These are phyloP conservation scores for Apophysomyces elegans DNA, from an alignment of 371 early-diverging fungal genomes.

Conservation along the genomic window DNA sequence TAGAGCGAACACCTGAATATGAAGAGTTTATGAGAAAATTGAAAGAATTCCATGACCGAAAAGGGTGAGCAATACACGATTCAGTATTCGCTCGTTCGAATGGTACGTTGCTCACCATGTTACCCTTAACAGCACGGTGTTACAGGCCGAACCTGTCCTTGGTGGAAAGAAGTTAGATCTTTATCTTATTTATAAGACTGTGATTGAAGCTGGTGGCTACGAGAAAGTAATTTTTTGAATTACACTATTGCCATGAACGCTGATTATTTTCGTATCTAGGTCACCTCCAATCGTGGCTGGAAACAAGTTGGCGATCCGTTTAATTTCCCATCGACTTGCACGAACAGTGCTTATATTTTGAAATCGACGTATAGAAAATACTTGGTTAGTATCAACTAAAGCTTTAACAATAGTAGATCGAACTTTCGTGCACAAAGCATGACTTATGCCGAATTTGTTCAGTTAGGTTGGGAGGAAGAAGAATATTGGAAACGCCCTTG, in stretches of 20 bases:
- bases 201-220: slow-evolving; percentile 69
- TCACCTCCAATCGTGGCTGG: slow-evolving; percentile 80
- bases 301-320: slow-evolving; percentile 77
- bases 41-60: slow-evolving; percentile 60
- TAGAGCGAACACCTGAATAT: slow-evolving; percentile 68
- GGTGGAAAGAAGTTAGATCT: slow-evolving; percentile 76
- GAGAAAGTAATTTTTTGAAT: slow-evolving; percentile 50
- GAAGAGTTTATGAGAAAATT: slow-evolving; percentile 64
- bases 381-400: slow-evolving; percentile 41
- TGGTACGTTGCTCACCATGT: background rate
- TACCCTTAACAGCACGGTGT: slow-evolving; percentile 45
- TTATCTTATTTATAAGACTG: slow-evolving; percentile 63
- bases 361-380: slow-evolving; percentile 77
- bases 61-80: slow-evolving; percentile 49
- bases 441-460: background rate
- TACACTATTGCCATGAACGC: background rate
- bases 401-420: background rate
- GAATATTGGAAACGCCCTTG: slow-evolving; percentile 49
- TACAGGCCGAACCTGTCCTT: slow-evolving; percentile 73
- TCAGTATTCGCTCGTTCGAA: background rate
- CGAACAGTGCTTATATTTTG: slow-evolving; percentile 82
- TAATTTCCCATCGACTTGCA: slow-evolving; percentile 84
- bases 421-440: background rate
- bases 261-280: slow-evolving; percentile 44
- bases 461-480: slow-evolving; percentile 59